phyloP scores from a whole-genome alignment of 148 eudicot genomes.

The Amaranthus cruentus region DNA sequence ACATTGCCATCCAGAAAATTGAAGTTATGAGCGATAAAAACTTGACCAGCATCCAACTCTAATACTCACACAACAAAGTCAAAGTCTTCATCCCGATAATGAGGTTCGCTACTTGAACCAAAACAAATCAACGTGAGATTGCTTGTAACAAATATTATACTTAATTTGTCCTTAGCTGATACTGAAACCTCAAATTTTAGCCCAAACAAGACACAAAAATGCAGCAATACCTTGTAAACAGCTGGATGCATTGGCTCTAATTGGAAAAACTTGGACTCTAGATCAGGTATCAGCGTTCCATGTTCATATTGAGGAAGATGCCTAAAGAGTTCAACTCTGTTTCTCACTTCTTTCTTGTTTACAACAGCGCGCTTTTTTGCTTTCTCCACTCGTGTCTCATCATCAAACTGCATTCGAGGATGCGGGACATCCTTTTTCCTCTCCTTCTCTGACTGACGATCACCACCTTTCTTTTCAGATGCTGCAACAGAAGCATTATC shows the following conservation, averaged over 20 bases:
- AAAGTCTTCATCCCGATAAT: too few species aligned
- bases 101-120: too few species aligned
- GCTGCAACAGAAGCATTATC: conserved; percentile 62
- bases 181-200: not conserved
- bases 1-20: not conserved
- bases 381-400: conserved; percentile 80
- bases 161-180: not conserved
- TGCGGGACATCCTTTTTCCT: conserved; percentile 97
- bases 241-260: conserved; percentile 93
- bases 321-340: conserved; percentile 83
- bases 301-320: conserved; percentile 97
- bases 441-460: conserved; percentile 75
- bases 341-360: conserved; percentile 83
- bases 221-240: conserved; percentile 63
- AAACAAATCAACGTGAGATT: too few species aligned
- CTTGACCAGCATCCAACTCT: not conserved
- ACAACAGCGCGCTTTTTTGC: conserved; percentile 91
- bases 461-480: conserved; percentile 75
- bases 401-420: conserved; percentile 99
- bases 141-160: too few species aligned
- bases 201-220: not conserved
- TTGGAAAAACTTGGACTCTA: conserved; percentile 80
- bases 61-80: too few species aligned
- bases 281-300: conserved; percentile 80
- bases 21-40: not conserved